Percentiles rank a stretch among this genome's conserved stretches.
These are phyloP conservation scores for Pilobolus umbonatus DNA, from an alignment of 192 early-diverging fungal genomes.

Conservation along the genomic window DNA sequence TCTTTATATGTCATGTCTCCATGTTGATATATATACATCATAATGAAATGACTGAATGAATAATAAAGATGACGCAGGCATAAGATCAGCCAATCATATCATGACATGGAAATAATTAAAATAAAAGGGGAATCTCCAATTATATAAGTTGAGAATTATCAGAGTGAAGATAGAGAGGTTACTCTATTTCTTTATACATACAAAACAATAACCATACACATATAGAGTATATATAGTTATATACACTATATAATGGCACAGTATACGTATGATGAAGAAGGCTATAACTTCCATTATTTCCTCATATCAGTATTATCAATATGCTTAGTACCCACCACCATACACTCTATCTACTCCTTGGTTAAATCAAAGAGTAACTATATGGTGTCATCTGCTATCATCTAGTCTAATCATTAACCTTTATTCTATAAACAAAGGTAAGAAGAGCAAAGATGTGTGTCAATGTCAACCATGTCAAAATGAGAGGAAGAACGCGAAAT, in stretches of 20 bases:
- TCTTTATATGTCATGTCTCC: too few relatives aligned
- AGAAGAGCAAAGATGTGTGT: conserved; percentile 14
- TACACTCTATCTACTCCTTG: conserved; percentile 20
- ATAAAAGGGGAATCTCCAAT: too few relatives aligned
- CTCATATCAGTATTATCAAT: conserved; percentile 79
- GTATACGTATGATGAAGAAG: conserved; percentile 93
- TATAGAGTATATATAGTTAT: too few relatives aligned
- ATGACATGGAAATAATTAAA: conserved; percentile 16
- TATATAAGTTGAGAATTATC: too few relatives aligned
- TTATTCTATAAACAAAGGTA: neutral
- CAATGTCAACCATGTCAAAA: conserved; percentile 22
- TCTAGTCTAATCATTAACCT: neutral
- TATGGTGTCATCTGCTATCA: neutral
- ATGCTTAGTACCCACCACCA: conserved; percentile 74
- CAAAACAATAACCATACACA: neutral
- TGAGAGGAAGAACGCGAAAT: conserved; percentile 7
- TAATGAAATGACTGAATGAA: too few relatives aligned
- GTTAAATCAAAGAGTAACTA: conserved; percentile 14
- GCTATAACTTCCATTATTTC: conserved; percentile 94
- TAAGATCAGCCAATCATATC: conserved; percentile 2
- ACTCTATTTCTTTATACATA: neutral
- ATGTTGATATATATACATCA: too few relatives aligned
- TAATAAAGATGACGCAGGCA: neutral
- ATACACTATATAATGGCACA: conserved; percentile 48
- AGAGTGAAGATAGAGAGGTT: too few relatives aligned